phyloP scores from a whole-genome alignment of 257 asterid genomes.

The Dorcoceras hygrometricum region DNA sequence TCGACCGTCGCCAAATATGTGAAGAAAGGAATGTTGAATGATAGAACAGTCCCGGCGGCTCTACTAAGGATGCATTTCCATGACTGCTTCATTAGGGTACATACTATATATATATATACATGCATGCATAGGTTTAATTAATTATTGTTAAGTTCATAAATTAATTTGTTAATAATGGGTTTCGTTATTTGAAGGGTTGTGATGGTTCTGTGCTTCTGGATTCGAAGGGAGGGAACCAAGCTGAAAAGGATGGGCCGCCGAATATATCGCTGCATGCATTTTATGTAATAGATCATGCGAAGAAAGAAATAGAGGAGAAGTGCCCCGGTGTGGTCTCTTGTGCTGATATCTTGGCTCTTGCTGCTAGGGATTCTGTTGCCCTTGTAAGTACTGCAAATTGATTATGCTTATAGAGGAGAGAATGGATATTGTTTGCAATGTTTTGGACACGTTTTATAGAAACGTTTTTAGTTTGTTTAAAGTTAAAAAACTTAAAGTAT shows the following conservation, averaged over 20 bases:
- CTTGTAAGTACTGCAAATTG: conserved; percentile 51
- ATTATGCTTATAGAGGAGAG: too few relatives aligned
- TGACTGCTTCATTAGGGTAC: conserved; percentile 80
- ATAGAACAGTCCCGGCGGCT: conserved; percentile 80
- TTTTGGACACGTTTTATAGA: too few relatives aligned
- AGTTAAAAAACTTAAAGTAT: too few relatives aligned
- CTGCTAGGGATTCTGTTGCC: conserved; percentile 75
- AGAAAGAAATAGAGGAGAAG: conserved; percentile 51
- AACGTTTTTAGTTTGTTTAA: too few relatives aligned
- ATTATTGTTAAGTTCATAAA: neutral
- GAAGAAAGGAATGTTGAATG: conserved; percentile 56
- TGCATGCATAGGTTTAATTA: too few relatives aligned
- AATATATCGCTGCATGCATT: conserved; percentile 81
- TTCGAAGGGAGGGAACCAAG: conserved; percentile 41
- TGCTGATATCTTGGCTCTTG: conserved; percentile 79
- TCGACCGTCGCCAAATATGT: conserved; percentile 40
- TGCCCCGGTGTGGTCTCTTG: conserved; percentile 91
- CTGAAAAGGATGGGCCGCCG: conserved; percentile 81
- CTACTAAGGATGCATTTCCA: conserved; percentile 86
- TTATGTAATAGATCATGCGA: conserved; percentile 64
- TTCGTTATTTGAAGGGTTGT: conserved; percentile 52
- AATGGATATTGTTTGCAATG: too few relatives aligned
- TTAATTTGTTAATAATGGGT: neutral
- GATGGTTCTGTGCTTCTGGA: conserved; percentile 78
- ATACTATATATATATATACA: neutral